Percentiles rank a stretch among this genome's conserved stretches.
phyloP scores from a whole-genome alignment of 768 basidiomycete species.

The Termitomyces sp. region DNA sequence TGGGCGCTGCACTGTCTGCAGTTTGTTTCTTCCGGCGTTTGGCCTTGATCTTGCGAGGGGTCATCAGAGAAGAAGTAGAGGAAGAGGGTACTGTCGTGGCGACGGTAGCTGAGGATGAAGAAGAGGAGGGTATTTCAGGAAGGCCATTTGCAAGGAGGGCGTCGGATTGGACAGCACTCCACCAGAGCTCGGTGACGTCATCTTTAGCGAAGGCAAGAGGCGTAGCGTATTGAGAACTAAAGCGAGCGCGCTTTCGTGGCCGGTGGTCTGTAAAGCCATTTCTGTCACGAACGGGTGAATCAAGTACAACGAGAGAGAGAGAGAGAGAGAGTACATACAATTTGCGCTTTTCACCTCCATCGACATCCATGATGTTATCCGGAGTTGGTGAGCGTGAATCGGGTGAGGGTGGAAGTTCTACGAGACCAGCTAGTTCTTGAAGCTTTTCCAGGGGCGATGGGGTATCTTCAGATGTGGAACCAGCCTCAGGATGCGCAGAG shows the following conservation, averaged over 20 bases:
- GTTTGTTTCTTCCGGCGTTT: conserved; percentile 27
- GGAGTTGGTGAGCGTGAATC: conserved; percentile 20
- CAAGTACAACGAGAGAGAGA: background rate
- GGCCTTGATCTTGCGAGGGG: conserved; percentile 19
- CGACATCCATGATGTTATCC: conserved; percentile 21
- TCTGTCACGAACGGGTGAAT: conserved; percentile 11
- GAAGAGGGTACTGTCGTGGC: conserved; percentile 4
- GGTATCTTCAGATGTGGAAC: conserved; percentile 7
- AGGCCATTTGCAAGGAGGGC: conserved; percentile 58
- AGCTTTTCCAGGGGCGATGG: conserved; percentile 22
- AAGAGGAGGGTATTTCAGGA: conserved; percentile 42
- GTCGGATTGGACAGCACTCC: conserved; percentile 64
- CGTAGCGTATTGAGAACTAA: conserved; percentile 32
- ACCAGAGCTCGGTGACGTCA: conserved; percentile 60
- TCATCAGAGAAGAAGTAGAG: conserved; percentile 7
- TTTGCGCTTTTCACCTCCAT: conserved; percentile 64
- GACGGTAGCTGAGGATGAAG: conserved; percentile 14
- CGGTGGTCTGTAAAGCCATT: conserved; percentile 34
- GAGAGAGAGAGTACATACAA: conserved; percentile 28
- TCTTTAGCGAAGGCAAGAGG: conserved; percentile 32
- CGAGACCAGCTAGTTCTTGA: conserved; percentile 26
- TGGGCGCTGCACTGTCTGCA: conserved; percentile 16
- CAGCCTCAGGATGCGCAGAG: conserved; percentile 18
- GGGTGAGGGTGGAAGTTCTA: conserved; percentile 29
- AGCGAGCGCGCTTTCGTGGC: conserved; percentile 59